A percentile compares a stretch with the other conserved stretches of the same genome.
Evolutionary conservation across 169 alveolate genomes (phyloP).

Genomic region (Eimeria praecox): DNA sequence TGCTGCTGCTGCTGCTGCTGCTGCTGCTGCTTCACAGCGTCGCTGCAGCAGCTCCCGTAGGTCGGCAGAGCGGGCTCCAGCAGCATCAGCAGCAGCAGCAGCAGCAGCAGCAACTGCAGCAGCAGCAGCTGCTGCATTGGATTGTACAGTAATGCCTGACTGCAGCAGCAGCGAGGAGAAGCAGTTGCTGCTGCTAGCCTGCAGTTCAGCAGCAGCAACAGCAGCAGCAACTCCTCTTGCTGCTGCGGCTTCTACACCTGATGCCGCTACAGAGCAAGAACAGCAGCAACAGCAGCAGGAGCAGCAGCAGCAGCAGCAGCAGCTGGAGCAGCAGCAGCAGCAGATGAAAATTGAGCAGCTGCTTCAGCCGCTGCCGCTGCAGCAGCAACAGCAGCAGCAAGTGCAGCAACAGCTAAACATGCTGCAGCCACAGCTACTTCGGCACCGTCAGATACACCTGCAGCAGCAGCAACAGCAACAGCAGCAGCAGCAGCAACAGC

Average conservation of each 20-base stretch:
- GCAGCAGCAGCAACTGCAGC: background rate
- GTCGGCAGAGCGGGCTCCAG: background rate
- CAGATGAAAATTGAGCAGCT: background rate
- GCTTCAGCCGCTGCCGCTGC: background rate
- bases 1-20: background rate
- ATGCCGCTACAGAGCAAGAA: background rate
- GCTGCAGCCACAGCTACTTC: background rate
- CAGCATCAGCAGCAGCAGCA: background rate
- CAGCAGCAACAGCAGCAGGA: background rate
- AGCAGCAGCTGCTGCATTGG: background rate
- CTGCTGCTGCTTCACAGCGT: background rate
- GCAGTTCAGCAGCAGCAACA: conserved; percentile 4
- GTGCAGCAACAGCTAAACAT: background rate
- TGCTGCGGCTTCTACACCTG: background rate
- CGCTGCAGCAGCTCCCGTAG: background rate
- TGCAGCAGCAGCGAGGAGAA: background rate
- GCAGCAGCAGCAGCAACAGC: background rate
- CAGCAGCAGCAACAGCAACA: conserved; percentile 18
- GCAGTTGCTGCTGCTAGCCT: background rate
- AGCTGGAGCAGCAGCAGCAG: background rate
- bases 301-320: background rate
- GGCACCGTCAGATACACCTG: background rate
- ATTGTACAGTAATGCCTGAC: background rate
- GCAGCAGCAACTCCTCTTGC: conserved; percentile 11
- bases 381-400: background rate